Conservation (phyloP, 2,329 filamentous ascomycete species). For the Phyllosticta citrichinensis region DNA sequence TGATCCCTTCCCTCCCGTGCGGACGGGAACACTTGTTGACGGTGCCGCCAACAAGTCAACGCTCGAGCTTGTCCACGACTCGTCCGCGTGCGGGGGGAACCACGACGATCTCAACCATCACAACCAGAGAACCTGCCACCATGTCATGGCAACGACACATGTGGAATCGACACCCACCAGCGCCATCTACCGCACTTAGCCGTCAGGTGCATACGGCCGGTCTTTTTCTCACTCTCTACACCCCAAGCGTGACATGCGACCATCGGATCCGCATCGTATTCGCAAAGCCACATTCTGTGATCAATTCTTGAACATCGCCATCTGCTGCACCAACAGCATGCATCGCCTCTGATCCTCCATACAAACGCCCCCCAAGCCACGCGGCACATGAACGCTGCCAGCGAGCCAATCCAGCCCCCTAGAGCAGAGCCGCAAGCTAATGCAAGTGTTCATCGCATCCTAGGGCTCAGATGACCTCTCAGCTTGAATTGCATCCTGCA, state of each 20-base stretch:
- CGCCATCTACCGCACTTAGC: neutral
- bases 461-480: neutral
- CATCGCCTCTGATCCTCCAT: neutral
- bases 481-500: neutral
- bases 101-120: neutral
- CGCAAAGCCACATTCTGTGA: neutral
- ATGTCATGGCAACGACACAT: neutral
- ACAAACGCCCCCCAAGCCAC: neutral
- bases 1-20: neutral
- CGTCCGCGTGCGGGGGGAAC: neutral
- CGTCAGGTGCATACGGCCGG: neutral
- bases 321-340: neutral
- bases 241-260: neutral
- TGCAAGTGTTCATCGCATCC: neutral
- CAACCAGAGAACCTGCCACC: neutral
- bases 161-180: neutral
- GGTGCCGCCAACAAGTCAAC: neutral
- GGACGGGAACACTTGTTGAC: neutral
- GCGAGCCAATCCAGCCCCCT: neutral
- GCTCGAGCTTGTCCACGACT: neutral
- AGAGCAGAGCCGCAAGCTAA: conserved; percentile 9
- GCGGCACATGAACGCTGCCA: neutral
- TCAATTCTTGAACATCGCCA: neutral
- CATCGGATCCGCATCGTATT: neutral
- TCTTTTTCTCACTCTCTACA: neutral